These are phyloP conservation scores for Shiraia bambusicola DNA, from an alignment of 2,329 filamentous ascomycete genomes.

Conservation along the genomic window DNA sequence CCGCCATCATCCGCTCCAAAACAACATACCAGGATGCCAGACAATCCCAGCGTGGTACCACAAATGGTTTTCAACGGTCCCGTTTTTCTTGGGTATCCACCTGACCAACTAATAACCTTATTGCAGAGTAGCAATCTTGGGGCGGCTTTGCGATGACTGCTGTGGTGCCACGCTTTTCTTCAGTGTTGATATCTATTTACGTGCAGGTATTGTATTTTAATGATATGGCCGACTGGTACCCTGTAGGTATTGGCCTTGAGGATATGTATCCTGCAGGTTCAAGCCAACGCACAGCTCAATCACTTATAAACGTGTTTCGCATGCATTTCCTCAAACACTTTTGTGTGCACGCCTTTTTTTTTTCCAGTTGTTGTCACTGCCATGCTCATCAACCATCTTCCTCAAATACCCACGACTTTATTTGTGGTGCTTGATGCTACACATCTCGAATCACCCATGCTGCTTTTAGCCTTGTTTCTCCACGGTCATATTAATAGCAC, in stretches of 20 bases:
- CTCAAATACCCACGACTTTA: not conserved
- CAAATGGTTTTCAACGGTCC: constrained; percentile 90
- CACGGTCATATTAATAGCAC: not conserved
- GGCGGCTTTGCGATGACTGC: constrained; percentile 26
- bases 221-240: constrained; percentile 18
- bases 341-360: too few species aligned
- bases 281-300: too few species aligned
- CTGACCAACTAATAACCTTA: constrained; percentile 39
- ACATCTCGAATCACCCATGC: not conserved
- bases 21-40: constrained; percentile 10
- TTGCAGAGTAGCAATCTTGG: constrained; percentile 43
- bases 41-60: constrained; percentile 45
- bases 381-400: too few species aligned
- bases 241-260: too few species aligned
- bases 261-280: too few species aligned
- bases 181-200: constrained; percentile 10
- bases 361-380: too few species aligned
- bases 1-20: constrained; percentile 8
- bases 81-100: constrained; percentile 82
- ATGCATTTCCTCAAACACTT: too few species aligned
- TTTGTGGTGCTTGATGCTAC: not conserved
- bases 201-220: constrained; percentile 30
- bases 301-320: too few species aligned
- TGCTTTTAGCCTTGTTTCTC: not conserved
- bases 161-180: constrained; percentile 1